A percentile compares a stretch with the other conserved stretches of the same genome.
phyloP scores from a whole-genome alignment of 345 rosid species.

The Microcos paniculata region DNA sequence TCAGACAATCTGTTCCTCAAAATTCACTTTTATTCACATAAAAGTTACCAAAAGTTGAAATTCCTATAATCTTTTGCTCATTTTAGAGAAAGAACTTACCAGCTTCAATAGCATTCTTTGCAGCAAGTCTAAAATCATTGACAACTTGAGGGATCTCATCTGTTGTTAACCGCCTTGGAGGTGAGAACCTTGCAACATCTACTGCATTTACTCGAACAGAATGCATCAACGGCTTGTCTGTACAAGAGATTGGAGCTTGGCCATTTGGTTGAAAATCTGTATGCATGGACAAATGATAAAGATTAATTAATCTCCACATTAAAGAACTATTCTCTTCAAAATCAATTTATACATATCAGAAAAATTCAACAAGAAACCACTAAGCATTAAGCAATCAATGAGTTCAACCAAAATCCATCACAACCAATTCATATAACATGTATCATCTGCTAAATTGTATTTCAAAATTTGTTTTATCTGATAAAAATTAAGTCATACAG shows the following conservation, averaged over 20 bases:
- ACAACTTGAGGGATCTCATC: constrained; percentile 66
- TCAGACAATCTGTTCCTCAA: neutral
- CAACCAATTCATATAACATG: neutral
- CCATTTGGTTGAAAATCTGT: constrained; percentile 62
- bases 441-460: neutral
- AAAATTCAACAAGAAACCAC: neutral
- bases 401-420: neutral
- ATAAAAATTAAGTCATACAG: neutral
- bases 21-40: neutral
- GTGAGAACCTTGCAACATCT: constrained; percentile 36
- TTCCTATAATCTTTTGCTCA: neutral
- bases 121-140: constrained; percentile 63
- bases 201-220: constrained; percentile 41
- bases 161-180: constrained; percentile 50
- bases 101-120: constrained; percentile 74
- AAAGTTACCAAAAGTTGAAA: neutral
- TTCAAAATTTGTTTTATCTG: neutral
- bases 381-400: neutral
- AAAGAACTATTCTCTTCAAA: neutral
- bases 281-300: neutral
- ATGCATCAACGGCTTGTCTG: constrained; percentile 52
- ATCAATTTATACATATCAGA: neutral
- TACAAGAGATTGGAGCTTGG: constrained; percentile 55
- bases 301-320: neutral
- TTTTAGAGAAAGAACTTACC: constrained; percentile 34